A percentile compares a stretch with the other conserved stretches of the same genome.
phyloP scores from a whole-genome alignment of 805 yeast species.

The Kuraishia ogatae region DNA sequence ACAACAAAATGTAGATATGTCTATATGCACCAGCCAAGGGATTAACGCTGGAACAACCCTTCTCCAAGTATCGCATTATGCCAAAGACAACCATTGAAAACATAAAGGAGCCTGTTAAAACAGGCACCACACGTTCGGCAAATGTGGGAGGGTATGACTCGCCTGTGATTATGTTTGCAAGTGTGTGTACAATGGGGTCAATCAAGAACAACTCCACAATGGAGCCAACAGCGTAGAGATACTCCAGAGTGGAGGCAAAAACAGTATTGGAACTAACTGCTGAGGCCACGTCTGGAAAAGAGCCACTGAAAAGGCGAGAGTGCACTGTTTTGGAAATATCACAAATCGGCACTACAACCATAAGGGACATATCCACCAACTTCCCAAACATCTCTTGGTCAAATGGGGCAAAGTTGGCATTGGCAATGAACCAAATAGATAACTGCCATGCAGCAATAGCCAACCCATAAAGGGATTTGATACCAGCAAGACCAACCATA shows the following conservation, averaged over 20 bases:
- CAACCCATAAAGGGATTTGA: neutral
- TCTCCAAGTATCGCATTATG: conserved; percentile 17
- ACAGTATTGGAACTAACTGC: no score
- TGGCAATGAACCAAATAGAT: neutral
- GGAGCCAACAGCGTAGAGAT: neutral
- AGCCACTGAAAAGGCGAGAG: no score
- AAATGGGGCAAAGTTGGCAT: neutral
- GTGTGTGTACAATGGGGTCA: neutral
- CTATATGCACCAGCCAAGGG: conserved; percentile 47
- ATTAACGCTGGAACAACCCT: conserved; percentile 22
- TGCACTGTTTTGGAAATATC: neutral
- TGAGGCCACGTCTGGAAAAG: no score
- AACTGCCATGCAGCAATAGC: neutral
- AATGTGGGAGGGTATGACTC: neutral
- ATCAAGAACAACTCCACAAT: neutral
- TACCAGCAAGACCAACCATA: neutral
- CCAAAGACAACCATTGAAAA: conserved; percentile 5
- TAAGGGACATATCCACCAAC: neutral
- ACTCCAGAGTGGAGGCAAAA: neutral
- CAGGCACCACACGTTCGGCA: conserved; percentile 2
- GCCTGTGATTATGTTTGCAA: neutral
- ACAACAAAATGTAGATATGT: conserved; percentile 38
- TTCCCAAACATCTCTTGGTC: neutral
- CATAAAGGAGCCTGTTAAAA: conserved; percentile 12
- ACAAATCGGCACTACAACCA: neutral